Evolutionary conservation across 2,329 filamentous ascomycete species (phyloP).

Genomic region (Dactylella cylindrospora): DNA sequence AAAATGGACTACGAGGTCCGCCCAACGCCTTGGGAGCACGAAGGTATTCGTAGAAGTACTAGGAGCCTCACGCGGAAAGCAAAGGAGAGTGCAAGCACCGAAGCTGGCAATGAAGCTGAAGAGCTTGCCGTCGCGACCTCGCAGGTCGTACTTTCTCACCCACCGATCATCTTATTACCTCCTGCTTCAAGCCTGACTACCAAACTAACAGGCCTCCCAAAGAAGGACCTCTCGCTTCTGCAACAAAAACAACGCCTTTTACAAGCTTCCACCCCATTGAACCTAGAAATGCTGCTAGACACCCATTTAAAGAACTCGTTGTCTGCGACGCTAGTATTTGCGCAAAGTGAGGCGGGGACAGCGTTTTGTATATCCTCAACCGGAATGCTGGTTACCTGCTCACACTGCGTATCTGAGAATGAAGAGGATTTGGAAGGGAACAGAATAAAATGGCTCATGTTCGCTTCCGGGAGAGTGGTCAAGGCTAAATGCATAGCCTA

Average conservation of each 20-base stretch:
- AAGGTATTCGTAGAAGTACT: too few relatives aligned
- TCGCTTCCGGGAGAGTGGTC: slow-evolving; percentile 53
- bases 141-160: neutral
- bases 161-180: slow-evolving; percentile 1
- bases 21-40: too few relatives aligned
- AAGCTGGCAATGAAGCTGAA: neutral
- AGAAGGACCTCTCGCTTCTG: slow-evolving; percentile 13
- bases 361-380: slow-evolving; percentile 56
- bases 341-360: slow-evolving; percentile 58
- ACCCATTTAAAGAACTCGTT: slow-evolving; percentile 17
- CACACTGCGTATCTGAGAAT: slow-evolving; percentile 58
- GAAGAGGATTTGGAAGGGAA: slow-evolving; percentile 50
- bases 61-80: too few relatives aligned
- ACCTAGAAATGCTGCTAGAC: neutral
- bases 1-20: too few relatives aligned
- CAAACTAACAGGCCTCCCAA: slow-evolving; percentile 13
- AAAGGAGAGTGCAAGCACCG: too few relatives aligned
- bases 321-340: slow-evolving; percentile 55
- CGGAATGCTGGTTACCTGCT: slow-evolving; percentile 58
- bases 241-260: slow-evolving; percentile 35
- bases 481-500: slow-evolving; percentile 53
- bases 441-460: slow-evolving; percentile 54
- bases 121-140: neutral
- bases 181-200: neutral
- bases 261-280: slow-evolving; percentile 1